Evolutionary conservation across 2,329 filamentous ascomycete species (phyloP), one percentile per base, ranked within the genome.

Genomic region (Meredithiella fracta): DNA sequence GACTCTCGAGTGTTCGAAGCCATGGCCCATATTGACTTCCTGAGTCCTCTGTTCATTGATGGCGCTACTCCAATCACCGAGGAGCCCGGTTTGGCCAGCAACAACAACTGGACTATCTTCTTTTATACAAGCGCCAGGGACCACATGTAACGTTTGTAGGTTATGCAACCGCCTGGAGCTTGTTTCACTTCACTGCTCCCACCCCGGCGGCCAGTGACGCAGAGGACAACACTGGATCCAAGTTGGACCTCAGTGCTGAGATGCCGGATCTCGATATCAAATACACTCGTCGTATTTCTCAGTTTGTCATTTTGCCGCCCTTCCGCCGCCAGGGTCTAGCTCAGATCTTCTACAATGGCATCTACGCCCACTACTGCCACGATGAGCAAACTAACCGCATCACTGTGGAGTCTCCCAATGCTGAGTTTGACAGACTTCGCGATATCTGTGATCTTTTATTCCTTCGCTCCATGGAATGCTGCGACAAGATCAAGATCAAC

Each of bases 401-500:
- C 63, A 94, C 90, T 0, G 83, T 98, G 4, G 92, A 98, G 69
- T 91, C 97, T 60, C 94, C 92, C 0, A 97, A 86, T 64, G 86
- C 91, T 65, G 80, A 77, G 1, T 94, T 94, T 62, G 86, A 92
- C 64, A 80, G 87, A 58, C 72, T 94, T 63, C 79, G 87, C 61
- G 86, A 92, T 64, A 72, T 83, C 53, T 82, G 80, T 62, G 87
- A 94, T 63, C 70, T 91, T 31, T 70, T 73, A 3, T 81, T 80
- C 61, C 72, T 92, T 2, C 78, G 78, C 55, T 70, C 68, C 7
- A 70, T 77, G 2, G 73, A 80, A 0, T 73, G 77, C 7, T 86
- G 86, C 64, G 67, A 69, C 2, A 65, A 69, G 0, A 69, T 87
- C 5, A 69, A 66, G 49, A 69, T 86, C 58, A 75, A 84, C 62